Evolutionary conservation across 2,329 filamentous ascomycete species (phyloP).

Genomic region (Penicillium sp.): DNA sequence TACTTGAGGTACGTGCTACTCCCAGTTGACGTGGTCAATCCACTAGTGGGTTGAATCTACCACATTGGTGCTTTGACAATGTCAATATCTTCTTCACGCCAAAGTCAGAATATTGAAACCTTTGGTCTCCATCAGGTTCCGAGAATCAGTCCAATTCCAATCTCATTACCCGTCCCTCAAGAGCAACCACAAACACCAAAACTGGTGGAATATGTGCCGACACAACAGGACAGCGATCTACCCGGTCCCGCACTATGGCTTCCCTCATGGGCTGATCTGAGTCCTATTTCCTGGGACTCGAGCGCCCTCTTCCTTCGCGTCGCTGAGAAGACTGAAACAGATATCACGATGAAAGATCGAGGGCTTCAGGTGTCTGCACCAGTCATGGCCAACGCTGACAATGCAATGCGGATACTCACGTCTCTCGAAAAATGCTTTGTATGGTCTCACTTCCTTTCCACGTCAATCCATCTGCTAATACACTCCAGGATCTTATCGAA

Average conservation of each 20-base stretch:
- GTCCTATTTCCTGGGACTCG: background rate
- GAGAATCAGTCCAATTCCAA: background rate
- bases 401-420: background rate
- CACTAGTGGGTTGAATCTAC: background rate
- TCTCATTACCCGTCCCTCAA: background rate
- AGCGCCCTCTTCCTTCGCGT: background rate
- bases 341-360: background rate
- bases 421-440: slow-evolving; percentile 4
- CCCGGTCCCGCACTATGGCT: background rate
- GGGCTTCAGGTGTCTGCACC: slow-evolving; percentile 1
- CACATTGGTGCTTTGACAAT: background rate
- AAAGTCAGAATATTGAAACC: background rate
- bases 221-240: background rate
- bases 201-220: background rate
- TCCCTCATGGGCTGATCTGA: background rate
- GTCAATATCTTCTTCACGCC: background rate
- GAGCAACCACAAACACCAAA: background rate
- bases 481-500: slow-evolving; percentile 1
- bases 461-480: background rate
- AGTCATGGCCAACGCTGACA: background rate
- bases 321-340: background rate
- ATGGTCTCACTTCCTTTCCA: background rate
- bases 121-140: background rate
- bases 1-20: background rate
- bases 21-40: background rate